A percentile compares a stretch with the other conserved stretches of the same genome.
Evolutionary conservation across 805 yeast genomes (phyloP).

Genomic region (Phaffomyces thermotolerans): DNA sequence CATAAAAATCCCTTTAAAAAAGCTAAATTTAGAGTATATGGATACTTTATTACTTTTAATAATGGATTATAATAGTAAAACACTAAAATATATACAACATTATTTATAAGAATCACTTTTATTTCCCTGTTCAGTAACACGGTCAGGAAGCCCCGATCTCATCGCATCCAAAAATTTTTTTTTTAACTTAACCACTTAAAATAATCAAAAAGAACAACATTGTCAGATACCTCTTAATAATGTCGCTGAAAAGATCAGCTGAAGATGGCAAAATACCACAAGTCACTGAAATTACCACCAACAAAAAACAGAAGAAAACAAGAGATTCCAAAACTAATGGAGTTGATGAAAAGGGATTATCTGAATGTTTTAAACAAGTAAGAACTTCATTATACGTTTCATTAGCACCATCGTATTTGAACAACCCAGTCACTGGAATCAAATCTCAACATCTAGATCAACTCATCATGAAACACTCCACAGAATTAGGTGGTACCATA

Average conservation of each 20-base stretch:
- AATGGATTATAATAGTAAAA: too few species aligned
- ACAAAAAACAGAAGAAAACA: conserved; percentile 12
- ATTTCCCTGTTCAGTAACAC: too few species aligned
- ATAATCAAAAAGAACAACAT: too few species aligned
- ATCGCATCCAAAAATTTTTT: conserved; percentile 1
- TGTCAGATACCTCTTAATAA: neutral
- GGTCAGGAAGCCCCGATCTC: conserved; percentile 1
- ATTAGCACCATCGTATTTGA: conserved; percentile 74
- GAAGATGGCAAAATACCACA: neutral
- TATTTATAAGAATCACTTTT: too few species aligned
- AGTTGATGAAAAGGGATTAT: conserved; percentile 36
- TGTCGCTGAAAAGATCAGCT: conserved; percentile 4
- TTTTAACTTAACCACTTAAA: neutral
- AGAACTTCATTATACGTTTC: conserved; percentile 68
- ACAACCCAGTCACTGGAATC: conserved; percentile 70
- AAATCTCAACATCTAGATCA: conserved; percentile 86
- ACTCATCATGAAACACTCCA: conserved; percentile 73
- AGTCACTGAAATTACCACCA: conserved; percentile 5
- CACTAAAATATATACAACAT: too few species aligned
- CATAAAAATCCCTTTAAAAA: too few species aligned
- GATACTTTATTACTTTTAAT: too few species aligned
- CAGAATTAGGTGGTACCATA: conserved; percentile 73
- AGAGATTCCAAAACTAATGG: conserved; percentile 29
- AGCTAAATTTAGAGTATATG: too few species aligned
- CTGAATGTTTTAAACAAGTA: conserved; percentile 64